These are phyloP conservation scores for Ophiostoma ips DNA, from an alignment of 2,329 filamentous ascomycete species.

Conservation along the genomic window DNA sequence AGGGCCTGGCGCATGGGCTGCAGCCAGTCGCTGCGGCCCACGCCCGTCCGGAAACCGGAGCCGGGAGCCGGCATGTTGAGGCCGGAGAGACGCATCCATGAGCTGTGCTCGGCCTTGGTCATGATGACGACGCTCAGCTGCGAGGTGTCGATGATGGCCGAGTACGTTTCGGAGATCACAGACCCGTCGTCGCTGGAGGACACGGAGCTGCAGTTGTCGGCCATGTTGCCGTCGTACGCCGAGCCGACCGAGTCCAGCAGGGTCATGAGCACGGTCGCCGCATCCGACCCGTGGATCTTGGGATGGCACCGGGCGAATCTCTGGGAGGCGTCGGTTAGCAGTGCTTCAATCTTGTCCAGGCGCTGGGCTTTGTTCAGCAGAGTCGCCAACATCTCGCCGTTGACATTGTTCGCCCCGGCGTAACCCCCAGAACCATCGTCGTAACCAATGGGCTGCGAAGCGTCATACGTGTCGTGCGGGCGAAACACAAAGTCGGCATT, in stretches of 20 bases:
- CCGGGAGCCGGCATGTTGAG: neutral
- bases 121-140: neutral
- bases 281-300: neutral
- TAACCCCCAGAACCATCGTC: neutral
- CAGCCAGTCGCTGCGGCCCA: constrained; percentile 3
- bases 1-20: neutral
- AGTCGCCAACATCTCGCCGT: neutral
- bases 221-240: neutral
- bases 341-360: neutral
- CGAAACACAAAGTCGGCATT: neutral
- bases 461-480: neutral
- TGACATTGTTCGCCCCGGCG: neutral
- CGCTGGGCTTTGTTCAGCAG: neutral
- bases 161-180: neutral
- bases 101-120: neutral
- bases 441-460: neutral
- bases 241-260: neutral
- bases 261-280: neutral
- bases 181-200: neutral
- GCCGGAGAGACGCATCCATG: neutral
- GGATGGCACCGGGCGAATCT: neutral
- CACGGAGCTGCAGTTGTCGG: neutral
- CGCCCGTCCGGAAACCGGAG: neutral
- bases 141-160: neutral
- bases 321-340: neutral